These are phyloP conservation scores for Xylaria grammica DNA, from an alignment of 495 filamentous ascomycete genomes.

Conservation along the genomic window DNA sequence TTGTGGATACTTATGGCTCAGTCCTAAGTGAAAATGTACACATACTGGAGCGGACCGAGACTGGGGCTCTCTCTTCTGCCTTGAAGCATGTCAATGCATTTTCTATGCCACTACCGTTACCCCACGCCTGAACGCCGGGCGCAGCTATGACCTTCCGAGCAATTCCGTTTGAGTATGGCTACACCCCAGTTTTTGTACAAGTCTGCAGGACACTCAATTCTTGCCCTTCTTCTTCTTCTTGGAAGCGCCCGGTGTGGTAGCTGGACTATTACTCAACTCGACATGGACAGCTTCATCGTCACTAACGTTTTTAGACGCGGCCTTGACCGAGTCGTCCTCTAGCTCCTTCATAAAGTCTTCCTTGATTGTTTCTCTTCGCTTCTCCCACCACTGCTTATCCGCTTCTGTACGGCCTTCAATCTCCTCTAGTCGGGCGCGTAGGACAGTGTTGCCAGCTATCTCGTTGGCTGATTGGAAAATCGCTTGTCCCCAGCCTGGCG, in stretches of 20 bases:
- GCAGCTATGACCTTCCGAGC: conserved; percentile 5
- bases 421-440: conserved; percentile 77
- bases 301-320: conserved; percentile 48
- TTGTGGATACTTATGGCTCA: too few relatives aligned
- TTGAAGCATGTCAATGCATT: neutral
- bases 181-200: conserved; percentile 20
- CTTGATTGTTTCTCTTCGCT: conserved; percentile 70
- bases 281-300: conserved; percentile 90
- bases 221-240: conserved; percentile 79
- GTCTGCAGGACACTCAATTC: conserved; percentile 57
- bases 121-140: conserved; percentile 25
- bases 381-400: conserved; percentile 87
- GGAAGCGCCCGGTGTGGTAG: conserved; percentile 49
- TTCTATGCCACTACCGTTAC: conserved; percentile 7
- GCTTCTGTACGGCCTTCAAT: conserved; percentile 70
- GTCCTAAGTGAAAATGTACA: too few relatives aligned
- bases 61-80: too few relatives aligned
- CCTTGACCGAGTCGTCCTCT: conserved; percentile 56
- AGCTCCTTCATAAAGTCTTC: conserved; percentile 85
- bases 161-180: conserved; percentile 10
- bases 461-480: conserved; percentile 96
- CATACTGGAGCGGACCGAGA: too few relatives aligned
- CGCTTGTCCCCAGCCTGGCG: conserved; percentile 83
- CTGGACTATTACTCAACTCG: conserved; percentile 68
- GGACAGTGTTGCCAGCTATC: conserved; percentile 73